phyloP scores from a whole-genome alignment of 2,329 filamentous ascomycete species.

The Pyrenochaeta sp. region DNA sequence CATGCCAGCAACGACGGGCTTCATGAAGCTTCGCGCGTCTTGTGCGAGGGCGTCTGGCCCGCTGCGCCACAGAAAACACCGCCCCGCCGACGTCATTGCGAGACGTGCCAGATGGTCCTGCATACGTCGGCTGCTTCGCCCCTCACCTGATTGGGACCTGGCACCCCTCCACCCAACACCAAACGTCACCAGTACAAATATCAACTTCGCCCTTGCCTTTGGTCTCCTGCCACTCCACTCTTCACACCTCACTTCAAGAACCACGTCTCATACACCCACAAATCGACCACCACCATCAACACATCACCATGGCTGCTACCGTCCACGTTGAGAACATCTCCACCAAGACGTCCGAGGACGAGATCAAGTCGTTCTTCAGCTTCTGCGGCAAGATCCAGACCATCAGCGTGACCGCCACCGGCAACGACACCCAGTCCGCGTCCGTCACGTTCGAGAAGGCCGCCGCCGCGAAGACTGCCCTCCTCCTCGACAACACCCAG shows the following conservation, averaged over 20 bases:
- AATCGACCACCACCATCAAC: background rate
- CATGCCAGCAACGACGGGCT: constrained; percentile 5
- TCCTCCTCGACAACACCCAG: constrained; percentile 96
- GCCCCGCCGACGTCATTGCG: constrained; percentile 31
- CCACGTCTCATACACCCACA: constrained; percentile 2
- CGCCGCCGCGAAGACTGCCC: constrained; percentile 94
- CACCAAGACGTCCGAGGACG: constrained; percentile 80
- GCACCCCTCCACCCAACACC: constrained; percentile 15
- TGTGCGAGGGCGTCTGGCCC: constrained; percentile 19
- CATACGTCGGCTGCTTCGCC: constrained; percentile 18
- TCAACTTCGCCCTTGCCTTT: constrained; percentile 1
- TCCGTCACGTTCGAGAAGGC: constrained; percentile 97
- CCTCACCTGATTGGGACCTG: constrained; percentile 17
- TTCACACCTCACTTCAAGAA: background rate
- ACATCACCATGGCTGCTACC: constrained; percentile 63
- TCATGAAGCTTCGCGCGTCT: constrained; percentile 30
- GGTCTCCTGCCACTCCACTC: constrained; percentile 1
- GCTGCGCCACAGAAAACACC: constrained; percentile 18
- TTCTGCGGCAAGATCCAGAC: constrained; percentile 92
- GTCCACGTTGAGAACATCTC: constrained; percentile 93
- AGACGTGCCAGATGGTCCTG: constrained; percentile 10
- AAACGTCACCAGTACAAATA: constrained; percentile 23
- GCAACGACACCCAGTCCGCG: constrained; percentile 76
- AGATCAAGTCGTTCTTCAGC: constrained; percentile 96
- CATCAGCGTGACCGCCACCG: constrained; percentile 73